Percentiles rank a stretch among this genome's conserved stretches.
Conservation (phyloP, 768 basidiomycete genomes). For the Tylopilus intermedius region DNA sequence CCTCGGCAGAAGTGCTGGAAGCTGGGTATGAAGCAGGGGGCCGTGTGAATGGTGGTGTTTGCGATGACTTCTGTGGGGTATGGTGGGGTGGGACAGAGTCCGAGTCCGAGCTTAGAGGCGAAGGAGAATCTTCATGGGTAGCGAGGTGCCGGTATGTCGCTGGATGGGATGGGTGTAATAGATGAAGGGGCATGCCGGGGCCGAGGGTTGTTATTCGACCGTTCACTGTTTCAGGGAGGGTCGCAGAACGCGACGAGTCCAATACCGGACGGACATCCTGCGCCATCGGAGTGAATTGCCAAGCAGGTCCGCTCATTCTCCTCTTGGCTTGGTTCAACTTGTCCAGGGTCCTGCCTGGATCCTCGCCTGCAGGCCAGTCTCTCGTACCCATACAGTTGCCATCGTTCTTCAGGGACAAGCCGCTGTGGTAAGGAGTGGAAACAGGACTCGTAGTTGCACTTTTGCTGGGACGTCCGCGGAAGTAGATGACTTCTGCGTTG, state of each 20-base stretch:
- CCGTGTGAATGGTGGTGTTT: conserved; percentile 21
- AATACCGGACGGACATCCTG: conserved; percentile 28
- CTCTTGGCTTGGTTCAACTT: conserved; percentile 33
- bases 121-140: conserved; percentile 59
- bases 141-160: conserved; percentile 30
- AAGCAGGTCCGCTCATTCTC: conserved; percentile 52
- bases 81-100: conserved; percentile 35
- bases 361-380: conserved; percentile 31
- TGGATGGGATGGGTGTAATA: conserved; percentile 36
- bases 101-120: conserved; percentile 67
- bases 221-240: conserved; percentile 13
- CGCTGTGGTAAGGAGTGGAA: conserved; percentile 36
- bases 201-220: conserved; percentile 18
- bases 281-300: conserved; percentile 45
- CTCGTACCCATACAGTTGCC: conserved; percentile 39
- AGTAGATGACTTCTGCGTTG: conserved; percentile 42
- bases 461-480: conserved; percentile 43
- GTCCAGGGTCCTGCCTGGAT: conserved; percentile 21
- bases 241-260: conserved; percentile 17
- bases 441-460: conserved; percentile 68
- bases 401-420: conserved; percentile 29
- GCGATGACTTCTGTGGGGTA: conserved; percentile 27
- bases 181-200: conserved; percentile 32
- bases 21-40: conserved; percentile 25
- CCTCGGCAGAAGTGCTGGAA: conserved; percentile 25